Evolutionary conservation across 2,329 filamentous ascomycete species (phyloP).

Genomic region (Didymella sp.): DNA sequence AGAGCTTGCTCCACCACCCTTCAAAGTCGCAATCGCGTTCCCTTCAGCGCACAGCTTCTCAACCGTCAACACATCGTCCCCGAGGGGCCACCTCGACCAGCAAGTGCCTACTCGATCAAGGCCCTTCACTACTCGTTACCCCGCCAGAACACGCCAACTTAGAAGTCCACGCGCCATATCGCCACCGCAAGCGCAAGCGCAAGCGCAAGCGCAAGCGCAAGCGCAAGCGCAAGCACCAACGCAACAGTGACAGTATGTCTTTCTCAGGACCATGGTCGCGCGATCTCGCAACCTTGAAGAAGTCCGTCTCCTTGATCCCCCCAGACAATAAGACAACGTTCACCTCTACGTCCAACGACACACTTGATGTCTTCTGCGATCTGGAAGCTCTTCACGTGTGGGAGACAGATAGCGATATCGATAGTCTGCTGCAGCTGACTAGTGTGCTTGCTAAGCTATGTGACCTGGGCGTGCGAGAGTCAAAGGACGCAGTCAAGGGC

Average conservation of each 20-base stretch:
- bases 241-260: constrained; percentile 15
- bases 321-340: constrained; percentile 34
- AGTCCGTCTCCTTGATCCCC: constrained; percentile 36
- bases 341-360: constrained; percentile 26
- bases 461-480: constrained; percentile 28
- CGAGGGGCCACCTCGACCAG: neutral
- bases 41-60: neutral
- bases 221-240: constrained; percentile 16
- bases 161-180: neutral
- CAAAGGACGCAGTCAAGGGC: constrained; percentile 16
- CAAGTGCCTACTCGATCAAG: neutral
- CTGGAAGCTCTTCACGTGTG: constrained; percentile 40
- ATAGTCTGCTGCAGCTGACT: constrained; percentile 41
- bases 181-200: constrained; percentile 17
- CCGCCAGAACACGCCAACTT: neutral
- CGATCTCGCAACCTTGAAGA: constrained; percentile 34
- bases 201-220: constrained; percentile 1
- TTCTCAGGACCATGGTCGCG: constrained; percentile 40
- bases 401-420: constrained; percentile 43
- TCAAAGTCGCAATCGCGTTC: neutral
- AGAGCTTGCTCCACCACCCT: constrained; percentile 3
- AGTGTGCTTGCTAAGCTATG: constrained; percentile 41
- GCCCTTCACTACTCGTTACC: neutral
- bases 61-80: neutral
- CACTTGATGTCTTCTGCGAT: constrained; percentile 33